Conservation (phyloP, 768 basidiomycete species). For the Phylloporus arenicola region DNA sequence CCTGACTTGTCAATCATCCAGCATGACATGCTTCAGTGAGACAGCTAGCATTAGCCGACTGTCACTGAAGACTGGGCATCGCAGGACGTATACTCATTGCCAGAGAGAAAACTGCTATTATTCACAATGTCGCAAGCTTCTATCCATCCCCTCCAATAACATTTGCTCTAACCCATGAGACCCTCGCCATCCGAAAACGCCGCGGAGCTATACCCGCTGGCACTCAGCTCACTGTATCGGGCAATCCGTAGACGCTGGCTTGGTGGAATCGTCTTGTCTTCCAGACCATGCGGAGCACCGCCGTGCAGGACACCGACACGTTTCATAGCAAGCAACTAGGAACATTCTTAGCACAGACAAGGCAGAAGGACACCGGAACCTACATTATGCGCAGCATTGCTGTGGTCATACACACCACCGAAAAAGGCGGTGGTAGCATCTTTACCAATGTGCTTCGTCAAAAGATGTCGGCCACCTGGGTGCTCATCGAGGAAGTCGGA, state of each 20-base stretch:
- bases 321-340: slow-evolving; percentile 41
- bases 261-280: slow-evolving; percentile 65
- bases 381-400: slow-evolving; percentile 83
- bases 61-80: slow-evolving; percentile 11
- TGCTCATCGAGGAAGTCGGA: slow-evolving; percentile 83
- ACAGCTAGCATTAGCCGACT: too few relatives aligned
- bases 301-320: slow-evolving; percentile 51
- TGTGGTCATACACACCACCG: slow-evolving; percentile 86
- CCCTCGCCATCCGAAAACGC: slow-evolving; percentile 57
- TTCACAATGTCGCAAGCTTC: slow-evolving; percentile 6
- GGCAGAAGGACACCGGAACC: slow-evolving; percentile 13
- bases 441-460: slow-evolving; percentile 81
- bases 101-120: slow-evolving; percentile 1
- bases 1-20: too few relatives aligned
- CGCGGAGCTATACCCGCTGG: slow-evolving; percentile 49
- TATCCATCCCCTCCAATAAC: not conserved
- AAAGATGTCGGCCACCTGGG: slow-evolving; percentile 81
- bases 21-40: too few relatives aligned
- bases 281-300: slow-evolving; percentile 47
- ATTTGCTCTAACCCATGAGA: slow-evolving; percentile 31
- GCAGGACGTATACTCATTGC: slow-evolving; percentile 7
- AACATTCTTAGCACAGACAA: slow-evolving; percentile 5
- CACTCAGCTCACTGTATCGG: slow-evolving; percentile 49
- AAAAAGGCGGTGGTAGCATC: slow-evolving; percentile 95
- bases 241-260: slow-evolving; percentile 68